These are phyloP conservation scores for Rhododendron henanense DNA, from an alignment of 148 eudicot genomes.

Conservation along the genomic window DNA sequence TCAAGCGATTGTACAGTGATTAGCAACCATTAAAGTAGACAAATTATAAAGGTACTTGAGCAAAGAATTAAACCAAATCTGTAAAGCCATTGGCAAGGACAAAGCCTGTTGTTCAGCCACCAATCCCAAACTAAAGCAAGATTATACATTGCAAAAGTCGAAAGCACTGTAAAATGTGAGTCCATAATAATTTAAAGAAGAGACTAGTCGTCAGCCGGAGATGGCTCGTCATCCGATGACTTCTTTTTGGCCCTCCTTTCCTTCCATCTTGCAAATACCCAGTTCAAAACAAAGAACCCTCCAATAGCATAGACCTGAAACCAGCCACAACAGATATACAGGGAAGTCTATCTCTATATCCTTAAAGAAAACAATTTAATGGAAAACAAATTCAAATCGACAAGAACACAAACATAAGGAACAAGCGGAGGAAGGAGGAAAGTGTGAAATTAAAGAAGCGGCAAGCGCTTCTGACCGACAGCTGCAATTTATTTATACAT, in stretches of 20 bases:
- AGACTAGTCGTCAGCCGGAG: slow-evolving; percentile 25
- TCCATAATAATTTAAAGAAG: not conserved
- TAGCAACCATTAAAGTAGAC: not conserved
- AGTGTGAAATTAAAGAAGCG: too few species aligned
- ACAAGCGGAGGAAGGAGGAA: too few species aligned
- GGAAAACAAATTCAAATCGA: too few species aligned
- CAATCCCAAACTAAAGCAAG: not conserved
- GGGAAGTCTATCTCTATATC: too few species aligned
- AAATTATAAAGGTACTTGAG: not conserved
- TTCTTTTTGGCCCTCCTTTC: slow-evolving; percentile 34
- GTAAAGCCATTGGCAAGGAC: not conserved
- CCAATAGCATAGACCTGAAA: slow-evolving; percentile 51
- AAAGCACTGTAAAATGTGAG: not conserved
- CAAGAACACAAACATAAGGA: too few species aligned
- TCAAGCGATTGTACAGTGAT: not conserved
- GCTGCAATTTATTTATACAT: too few species aligned
- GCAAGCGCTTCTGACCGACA: too few species aligned
- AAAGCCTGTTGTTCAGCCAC: not conserved
- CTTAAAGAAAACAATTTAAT: too few species aligned
- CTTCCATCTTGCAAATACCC: slow-evolving; percentile 44
- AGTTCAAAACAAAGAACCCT: slow-evolving; percentile 36
- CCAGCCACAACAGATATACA: not conserved
- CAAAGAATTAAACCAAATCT: not conserved
- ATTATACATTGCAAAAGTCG: not conserved
- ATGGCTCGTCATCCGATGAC: slow-evolving; percentile 28